These are phyloP conservation scores for Rhizoclosmatium sp. DNA, from an alignment of 192 early-diverging fungal genomes.

Conservation along the genomic window DNA sequence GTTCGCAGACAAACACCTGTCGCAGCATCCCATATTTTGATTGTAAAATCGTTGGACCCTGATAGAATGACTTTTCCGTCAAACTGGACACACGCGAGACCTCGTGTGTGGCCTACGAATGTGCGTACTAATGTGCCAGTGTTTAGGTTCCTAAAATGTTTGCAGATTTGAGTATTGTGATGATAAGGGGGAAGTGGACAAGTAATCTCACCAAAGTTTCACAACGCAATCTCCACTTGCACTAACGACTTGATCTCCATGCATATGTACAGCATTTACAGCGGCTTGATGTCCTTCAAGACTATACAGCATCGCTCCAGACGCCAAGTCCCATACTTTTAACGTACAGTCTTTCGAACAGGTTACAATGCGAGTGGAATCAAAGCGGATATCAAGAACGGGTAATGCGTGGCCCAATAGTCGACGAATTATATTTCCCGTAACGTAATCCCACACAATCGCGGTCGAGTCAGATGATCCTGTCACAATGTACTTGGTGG, in stretches of 20 bases:
- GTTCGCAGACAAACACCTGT: conserved; percentile 50
- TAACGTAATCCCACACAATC: conserved; percentile 66
- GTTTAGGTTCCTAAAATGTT: conserved; percentile 47
- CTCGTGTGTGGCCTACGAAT: conserved; percentile 51
- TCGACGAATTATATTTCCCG: conserved; percentile 48
- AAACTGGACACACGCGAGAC: conserved; percentile 56
- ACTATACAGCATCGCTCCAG: conserved; percentile 66
- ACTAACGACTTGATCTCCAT: conserved; percentile 74
- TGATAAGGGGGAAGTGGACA: no score
- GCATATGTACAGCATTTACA: conserved; percentile 90
- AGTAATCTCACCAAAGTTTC: conserved; percentile 67
- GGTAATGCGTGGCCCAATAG: conserved; percentile 81
- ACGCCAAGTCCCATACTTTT: conserved; percentile 79
- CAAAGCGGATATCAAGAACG: conserved; percentile 89
- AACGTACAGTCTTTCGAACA: conserved; percentile 95
- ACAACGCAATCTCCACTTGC: conserved; percentile 71
- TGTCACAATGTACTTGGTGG: conserved; percentile 51
- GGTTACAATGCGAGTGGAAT: conserved; percentile 73
- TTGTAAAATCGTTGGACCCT: conserved; percentile 58
- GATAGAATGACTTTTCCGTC: conserved; percentile 45
- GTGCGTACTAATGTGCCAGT: conserved; percentile 34
- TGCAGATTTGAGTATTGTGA: no score
- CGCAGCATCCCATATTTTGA: conserved; percentile 54
- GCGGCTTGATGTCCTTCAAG: conserved; percentile 88
- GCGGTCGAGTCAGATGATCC: conserved; percentile 59